A percentile compares a stretch with the other conserved stretches of the same genome.
Conservation (phyloP, 2,329 filamentous ascomycete species). For the Cladophialophora carrionii region DNA sequence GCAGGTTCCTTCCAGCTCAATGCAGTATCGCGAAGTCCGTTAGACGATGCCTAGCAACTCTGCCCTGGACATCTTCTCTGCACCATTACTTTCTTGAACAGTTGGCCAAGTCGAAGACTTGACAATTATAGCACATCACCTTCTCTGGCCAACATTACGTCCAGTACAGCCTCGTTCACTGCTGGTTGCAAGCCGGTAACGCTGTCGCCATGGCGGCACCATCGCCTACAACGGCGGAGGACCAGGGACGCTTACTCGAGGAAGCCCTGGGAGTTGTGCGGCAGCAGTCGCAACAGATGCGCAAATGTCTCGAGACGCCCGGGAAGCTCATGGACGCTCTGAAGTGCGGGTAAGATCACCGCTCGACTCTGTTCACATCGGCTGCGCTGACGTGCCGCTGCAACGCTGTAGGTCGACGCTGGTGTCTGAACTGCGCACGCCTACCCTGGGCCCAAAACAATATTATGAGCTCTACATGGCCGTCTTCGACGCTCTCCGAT, state of each 20-base stretch:
- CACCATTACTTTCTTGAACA: not conserved
- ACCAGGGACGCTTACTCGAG: conserved; percentile 90
- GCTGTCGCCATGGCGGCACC: conserved; percentile 35
- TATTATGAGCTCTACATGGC: conserved; percentile 99
- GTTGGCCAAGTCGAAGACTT: not conserved
- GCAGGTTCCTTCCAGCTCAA: not conserved
- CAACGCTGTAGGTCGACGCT: conserved; percentile 75
- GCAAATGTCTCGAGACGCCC: conserved; percentile 93
- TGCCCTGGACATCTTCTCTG: not conserved
- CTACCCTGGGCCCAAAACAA: conserved; percentile 96
- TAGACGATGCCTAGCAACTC: conserved; percentile 9
- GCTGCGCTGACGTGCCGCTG: not conserved
- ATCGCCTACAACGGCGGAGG: conserved; percentile 64
- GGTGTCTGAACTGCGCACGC: conserved; percentile 96
- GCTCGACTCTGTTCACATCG: conserved; percentile 33
- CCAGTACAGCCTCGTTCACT: conserved; percentile 2
- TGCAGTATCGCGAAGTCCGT: conserved; percentile 11
- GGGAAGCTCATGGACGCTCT: conserved; percentile 99
- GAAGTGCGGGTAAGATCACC: conserved; percentile 85
- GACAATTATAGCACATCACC: conserved; percentile 1
- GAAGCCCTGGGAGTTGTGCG: conserved; percentile 95
- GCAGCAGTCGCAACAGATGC: conserved; percentile 96
- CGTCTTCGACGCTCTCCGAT: conserved; percentile 95
- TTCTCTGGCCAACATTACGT: not conserved
- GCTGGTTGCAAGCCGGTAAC: conserved; percentile 24